A percentile compares a stretch with the other conserved stretches of the same genome.
phyloP scores from a whole-genome alignment of 768 basidiomycete genomes.

The Thelephora ganbajun region DNA sequence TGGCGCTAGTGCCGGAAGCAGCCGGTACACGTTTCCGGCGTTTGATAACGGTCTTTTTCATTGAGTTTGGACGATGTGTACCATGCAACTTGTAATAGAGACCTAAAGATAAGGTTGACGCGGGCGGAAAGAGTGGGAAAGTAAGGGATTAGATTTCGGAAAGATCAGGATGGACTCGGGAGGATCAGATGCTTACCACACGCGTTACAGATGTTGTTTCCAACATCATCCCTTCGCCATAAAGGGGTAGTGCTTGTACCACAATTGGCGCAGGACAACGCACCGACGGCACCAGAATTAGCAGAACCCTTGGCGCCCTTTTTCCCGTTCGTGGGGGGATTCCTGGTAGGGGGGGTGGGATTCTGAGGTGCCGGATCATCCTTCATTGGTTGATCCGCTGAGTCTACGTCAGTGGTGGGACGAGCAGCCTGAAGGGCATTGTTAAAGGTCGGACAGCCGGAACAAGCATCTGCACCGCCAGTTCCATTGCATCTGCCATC shows the following conservation, averaged over 20 bases:
- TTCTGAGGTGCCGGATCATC: conserved; percentile 1
- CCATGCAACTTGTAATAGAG: conserved; percentile 98
- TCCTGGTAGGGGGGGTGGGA: conserved; percentile 5
- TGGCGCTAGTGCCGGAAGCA: conserved; percentile 22
- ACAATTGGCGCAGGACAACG: conserved; percentile 78
- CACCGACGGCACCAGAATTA: conserved; percentile 37
- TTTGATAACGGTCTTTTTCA: conserved; percentile 99
- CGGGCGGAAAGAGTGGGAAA: neutral
- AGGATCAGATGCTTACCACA: conserved; percentile 53
- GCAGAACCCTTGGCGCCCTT: conserved; percentile 10
- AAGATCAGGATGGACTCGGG: conserved; percentile 6
- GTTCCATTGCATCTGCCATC: conserved; percentile 97
- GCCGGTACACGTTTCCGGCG: conserved; percentile 94
- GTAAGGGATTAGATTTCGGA: neutral
- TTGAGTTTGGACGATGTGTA: conserved; percentile 90
- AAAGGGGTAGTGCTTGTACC: conserved; percentile 81
- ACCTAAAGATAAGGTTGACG: conserved; percentile 31
- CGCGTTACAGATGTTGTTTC: conserved; percentile 90
- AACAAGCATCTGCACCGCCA: conserved; percentile 84
- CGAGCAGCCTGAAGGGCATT: conserved; percentile 41
- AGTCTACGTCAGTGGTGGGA: neutral
- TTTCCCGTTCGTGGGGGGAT: conserved; percentile 1
- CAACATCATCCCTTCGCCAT: conserved; percentile 82
- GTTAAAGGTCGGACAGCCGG: conserved; percentile 95
- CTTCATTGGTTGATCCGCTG: neutral